Base-by-base conservation (phyloP, 1,284 basidiomycete genomes). In the Austroboletus sp. region DNA sequence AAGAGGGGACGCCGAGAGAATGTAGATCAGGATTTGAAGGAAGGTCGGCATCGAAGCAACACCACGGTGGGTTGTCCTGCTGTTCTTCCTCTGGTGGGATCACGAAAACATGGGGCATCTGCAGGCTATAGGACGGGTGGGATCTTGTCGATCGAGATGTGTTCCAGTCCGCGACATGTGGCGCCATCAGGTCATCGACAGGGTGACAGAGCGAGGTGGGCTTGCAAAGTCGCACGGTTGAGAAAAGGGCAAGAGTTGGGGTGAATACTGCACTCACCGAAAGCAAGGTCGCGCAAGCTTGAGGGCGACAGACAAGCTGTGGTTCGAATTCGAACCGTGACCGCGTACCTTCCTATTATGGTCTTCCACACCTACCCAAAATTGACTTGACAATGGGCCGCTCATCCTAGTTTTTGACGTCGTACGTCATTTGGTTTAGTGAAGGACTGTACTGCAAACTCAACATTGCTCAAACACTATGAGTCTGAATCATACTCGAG, bases 11-110 rank as follows among this genome's bases (percentile, higher is more conserved):
- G 52, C 75, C 69, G 50, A 73, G 57, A 7, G 68, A 68, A 40
- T 67, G 66, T 53, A 73, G 61, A 61, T 76, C 69, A 4, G 67
- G 49, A 45, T 51, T 49, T 27, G 67, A 68, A 23, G 65, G 57
- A 35, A 72, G 63, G 26, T 69, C 67, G 10, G 82, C 80, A 57
- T 85, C 74, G 58, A 82, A 84, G 58, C 70, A 82, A 57, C 78
- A 80, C 72, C 75, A 84, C 7, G 81, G 72, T 7, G 78, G 78
- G 10, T 66, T 71, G 15, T 67, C 58, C 21, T 67, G 63, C 37
- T 78, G 68, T 56, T 85, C 82, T 60, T 85, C 83, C 57, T 80
- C 83, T 23, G 83, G 83, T 10, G 83, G 84, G 33, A 78, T 70
- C 27, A 85, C 76, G 53, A 81, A 79, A 45, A 85, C 79, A 53